These are phyloP conservation scores for Thermochaetoides thermophila DNA, from an alignment of 495 filamentous ascomycete species.

Conservation along the genomic window DNA sequence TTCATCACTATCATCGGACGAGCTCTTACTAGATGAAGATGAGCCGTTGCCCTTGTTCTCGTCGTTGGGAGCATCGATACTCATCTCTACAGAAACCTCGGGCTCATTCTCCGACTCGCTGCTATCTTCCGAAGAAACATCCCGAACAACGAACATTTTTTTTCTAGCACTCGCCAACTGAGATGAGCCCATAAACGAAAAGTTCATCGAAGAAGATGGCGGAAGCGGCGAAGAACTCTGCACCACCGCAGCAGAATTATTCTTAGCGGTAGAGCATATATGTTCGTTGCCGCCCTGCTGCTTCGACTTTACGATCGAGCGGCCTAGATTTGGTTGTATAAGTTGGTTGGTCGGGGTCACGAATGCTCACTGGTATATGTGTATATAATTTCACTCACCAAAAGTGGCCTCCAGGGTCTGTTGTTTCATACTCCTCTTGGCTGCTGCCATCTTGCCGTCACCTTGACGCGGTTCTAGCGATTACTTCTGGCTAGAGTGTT, in stretches of 20 bases:
- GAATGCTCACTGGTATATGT: background rate
- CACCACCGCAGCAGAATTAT: background rate
- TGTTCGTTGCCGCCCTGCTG: constrained; percentile 1
- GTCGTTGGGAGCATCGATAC: too few relatives aligned
- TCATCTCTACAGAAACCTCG: too few relatives aligned
- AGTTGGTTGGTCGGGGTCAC: background rate
- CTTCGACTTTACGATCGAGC: background rate
- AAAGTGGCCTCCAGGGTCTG: constrained; percentile 13
- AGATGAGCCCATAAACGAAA: constrained; percentile 5
- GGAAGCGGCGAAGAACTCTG: constrained; percentile 1
- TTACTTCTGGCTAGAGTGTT: too few relatives aligned
- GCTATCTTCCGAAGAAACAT: background rate
- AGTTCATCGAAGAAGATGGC: constrained; percentile 1
- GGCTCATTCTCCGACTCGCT: background rate
- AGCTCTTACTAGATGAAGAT: background rate
- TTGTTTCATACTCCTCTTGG: constrained; percentile 8
- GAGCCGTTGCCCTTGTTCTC: too few relatives aligned
- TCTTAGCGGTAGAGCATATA: background rate
- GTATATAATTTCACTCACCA: constrained; percentile 1
- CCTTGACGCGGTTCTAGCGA: too few relatives aligned
- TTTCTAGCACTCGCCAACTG: constrained; percentile 3
- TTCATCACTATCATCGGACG: too few relatives aligned
- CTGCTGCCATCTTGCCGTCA: constrained; percentile 5
- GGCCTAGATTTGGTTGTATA: constrained; percentile 6
- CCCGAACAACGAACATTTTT: background rate